Percentiles rank a stretch among this genome's conserved stretches.
Conservation (phyloP, 352 stramenopile species). For the Globisporangium nodosum region DNA sequence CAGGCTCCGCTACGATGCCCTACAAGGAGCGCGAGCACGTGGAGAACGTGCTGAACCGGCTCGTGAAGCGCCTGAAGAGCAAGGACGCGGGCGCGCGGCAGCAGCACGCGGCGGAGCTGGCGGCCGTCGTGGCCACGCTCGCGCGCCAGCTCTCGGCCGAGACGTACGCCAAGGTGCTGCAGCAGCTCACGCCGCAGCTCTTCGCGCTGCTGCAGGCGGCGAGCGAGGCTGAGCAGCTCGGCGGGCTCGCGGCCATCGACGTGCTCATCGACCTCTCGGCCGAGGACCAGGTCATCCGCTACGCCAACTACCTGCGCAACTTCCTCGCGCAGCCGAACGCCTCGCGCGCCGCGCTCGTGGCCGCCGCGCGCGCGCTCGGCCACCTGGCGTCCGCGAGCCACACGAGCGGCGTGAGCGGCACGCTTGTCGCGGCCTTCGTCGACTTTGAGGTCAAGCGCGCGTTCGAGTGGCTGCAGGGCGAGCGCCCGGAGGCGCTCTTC, state of each 20-base stretch:
- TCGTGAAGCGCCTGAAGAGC: slow-evolving; percentile 57
- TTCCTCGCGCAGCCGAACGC: slow-evolving; percentile 76
- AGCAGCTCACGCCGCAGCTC: slow-evolving; percentile 70
- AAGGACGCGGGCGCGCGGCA: slow-evolving; percentile 27
- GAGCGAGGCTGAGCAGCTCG: slow-evolving; percentile 63
- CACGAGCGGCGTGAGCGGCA: slow-evolving; percentile 70
- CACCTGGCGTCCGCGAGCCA: slow-evolving; percentile 68
- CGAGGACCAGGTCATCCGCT: slow-evolving; percentile 88
- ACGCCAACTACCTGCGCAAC: slow-evolving; percentile 87
- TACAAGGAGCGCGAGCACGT: slow-evolving; percentile 66
- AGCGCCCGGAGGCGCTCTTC: slow-evolving; percentile 61
- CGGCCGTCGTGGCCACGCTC: slow-evolving; percentile 54
- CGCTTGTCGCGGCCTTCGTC: slow-evolving; percentile 85
- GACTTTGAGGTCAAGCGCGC: slow-evolving; percentile 91
- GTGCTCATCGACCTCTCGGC: slow-evolving; percentile 76
- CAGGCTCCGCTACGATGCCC: neutral
- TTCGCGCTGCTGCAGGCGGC: slow-evolving; percentile 62
- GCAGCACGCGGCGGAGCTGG: slow-evolving; percentile 50
- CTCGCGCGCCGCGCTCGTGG: slow-evolving; percentile 49
- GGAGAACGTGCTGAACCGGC: slow-evolving; percentile 45
- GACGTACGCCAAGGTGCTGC: slow-evolving; percentile 69
- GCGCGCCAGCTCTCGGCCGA: slow-evolving; percentile 74
- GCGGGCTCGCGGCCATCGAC: slow-evolving; percentile 70
- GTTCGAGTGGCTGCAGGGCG: slow-evolving; percentile 85
- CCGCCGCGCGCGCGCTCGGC: slow-evolving; percentile 73